Evolutionary conservation across 1,139 yeast species (phyloP).

Genomic region (Kazachstania sp.): DNA sequence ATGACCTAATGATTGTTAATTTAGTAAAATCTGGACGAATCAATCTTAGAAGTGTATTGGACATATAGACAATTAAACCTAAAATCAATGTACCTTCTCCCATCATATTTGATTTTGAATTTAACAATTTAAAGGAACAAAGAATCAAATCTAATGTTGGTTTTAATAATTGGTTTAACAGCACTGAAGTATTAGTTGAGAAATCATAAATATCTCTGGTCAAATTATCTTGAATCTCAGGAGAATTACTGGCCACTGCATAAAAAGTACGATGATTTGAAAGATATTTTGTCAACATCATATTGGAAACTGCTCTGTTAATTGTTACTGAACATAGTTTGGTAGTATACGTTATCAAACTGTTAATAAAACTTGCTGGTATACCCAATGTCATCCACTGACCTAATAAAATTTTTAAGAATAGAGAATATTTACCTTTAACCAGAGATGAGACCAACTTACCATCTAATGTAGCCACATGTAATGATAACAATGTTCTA

Average conservation of each 20-base stretch:
- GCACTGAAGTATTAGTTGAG: slow-evolving; percentile 59
- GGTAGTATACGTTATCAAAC: slow-evolving; percentile 64
- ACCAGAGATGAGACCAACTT: slow-evolving; percentile 75
- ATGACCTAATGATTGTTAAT: slow-evolving; percentile 68
- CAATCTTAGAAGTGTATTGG: slow-evolving; percentile 62
- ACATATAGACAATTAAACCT: slow-evolving; percentile 73
- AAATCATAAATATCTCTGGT: slow-evolving; percentile 59
- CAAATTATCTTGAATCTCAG: slow-evolving; percentile 27
- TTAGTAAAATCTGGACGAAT: slow-evolving; percentile 89
- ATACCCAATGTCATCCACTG: slow-evolving; percentile 82
- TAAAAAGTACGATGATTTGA: slow-evolving; percentile 28
- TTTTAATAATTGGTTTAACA: slow-evolving; percentile 81
- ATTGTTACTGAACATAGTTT: slow-evolving; percentile 58
- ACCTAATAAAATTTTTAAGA: slow-evolving; percentile 49
- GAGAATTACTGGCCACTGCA: slow-evolving; percentile 20
- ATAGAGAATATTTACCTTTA: slow-evolving; percentile 56
- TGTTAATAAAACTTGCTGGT: slow-evolving; percentile 78
- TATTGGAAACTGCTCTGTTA: slow-evolving; percentile 56
- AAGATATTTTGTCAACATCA: slow-evolving; percentile 44
- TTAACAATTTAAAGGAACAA: slow-evolving; percentile 65
- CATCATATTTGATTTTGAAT: slow-evolving; percentile 56
- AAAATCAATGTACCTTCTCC: slow-evolving; percentile 81
- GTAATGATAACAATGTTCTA: slow-evolving; percentile 68
- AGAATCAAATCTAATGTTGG: slow-evolving; percentile 75
- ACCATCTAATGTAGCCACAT: slow-evolving; percentile 85